A percentile compares a stretch with the other conserved stretches of the same genome.
Evolutionary conservation across 2,329 filamentous ascomycete genomes (phyloP).

Genomic region (Fusarium sp.): DNA sequence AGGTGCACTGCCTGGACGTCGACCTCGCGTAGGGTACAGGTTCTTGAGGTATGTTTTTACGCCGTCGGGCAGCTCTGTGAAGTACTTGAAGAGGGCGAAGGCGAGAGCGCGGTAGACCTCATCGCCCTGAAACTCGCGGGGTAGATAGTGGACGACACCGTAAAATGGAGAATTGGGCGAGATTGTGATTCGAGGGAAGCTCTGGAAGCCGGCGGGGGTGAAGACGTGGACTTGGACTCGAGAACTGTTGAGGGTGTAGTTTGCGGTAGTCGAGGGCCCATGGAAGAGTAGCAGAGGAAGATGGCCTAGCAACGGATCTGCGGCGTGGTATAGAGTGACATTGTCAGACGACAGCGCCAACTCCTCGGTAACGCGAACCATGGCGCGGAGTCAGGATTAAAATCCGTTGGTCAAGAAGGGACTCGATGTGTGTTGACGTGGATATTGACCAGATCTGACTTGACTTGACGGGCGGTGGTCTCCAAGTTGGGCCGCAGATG

Average conservation of each 20-base stretch:
- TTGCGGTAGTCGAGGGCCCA: constrained; percentile 87
- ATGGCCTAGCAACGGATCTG: constrained; percentile 83
- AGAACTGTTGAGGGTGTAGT: constrained; percentile 86
- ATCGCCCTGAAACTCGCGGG: constrained; percentile 93
- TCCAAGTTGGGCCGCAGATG: constrained; percentile 39
- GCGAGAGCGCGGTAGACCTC: constrained; percentile 90
- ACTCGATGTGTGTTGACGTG: constrained; percentile 27
- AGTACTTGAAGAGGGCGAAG: constrained; percentile 94
- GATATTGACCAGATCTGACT: constrained; percentile 8
- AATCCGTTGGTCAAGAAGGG: constrained; percentile 26
- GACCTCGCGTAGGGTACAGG: constrained; percentile 62
- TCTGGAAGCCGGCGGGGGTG: constrained; percentile 86
- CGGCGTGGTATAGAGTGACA: constrained; percentile 87
- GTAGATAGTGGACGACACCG: constrained; percentile 85
- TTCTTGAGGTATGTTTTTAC: constrained; percentile 76
- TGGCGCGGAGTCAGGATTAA: constrained; percentile 57
- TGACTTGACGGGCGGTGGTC: constrained; percentile 22
- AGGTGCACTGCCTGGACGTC: constrained; percentile 69
- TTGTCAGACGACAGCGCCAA: constrained; percentile 81
- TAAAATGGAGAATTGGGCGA: constrained; percentile 94
- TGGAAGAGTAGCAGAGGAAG: constrained; percentile 90
- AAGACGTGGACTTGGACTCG: constrained; percentile 95
- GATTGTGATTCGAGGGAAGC: constrained; percentile 89
- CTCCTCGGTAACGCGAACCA: constrained; percentile 84
- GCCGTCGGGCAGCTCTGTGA: constrained; percentile 80